Evolutionary conservation across 2,329 filamentous ascomycete species (phyloP), one percentile per base, ranked within the genome.

Genomic region (Lachnellula hyalina): DNA sequence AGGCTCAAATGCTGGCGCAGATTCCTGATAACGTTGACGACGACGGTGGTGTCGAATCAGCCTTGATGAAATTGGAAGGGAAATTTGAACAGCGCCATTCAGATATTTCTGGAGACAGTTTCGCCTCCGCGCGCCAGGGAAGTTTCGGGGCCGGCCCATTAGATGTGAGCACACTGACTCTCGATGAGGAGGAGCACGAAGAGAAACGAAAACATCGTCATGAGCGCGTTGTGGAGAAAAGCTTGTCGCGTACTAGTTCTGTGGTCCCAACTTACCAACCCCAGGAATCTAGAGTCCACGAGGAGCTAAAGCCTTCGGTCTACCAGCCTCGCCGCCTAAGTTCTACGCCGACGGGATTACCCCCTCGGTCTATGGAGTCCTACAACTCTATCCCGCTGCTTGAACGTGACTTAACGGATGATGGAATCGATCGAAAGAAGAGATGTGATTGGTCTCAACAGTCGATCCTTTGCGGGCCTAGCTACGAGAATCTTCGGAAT

Each of bases 31-130:
- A 95, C 38, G 69, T 75, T 15, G 81, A 85, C 57, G 86, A 87
- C 46, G 89, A 95, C 66, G 90, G 90, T 6, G 93, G 93, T 12
- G 85, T 97, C 25, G 94, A 97, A 67, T 91, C 92, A n/a, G 90
- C 94, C 0, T 71, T 99, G 49, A 73, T 92, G 63, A 99, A 97
- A 66, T 78, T 99, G 0, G 94, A 99, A 73, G 94, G 94, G 9
- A 93, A 84, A 62, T 94, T 86, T 63, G 80, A 86, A 67, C 84
- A 79, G 62, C 82, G 70, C 40, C 62, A 61, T 15, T 67, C 67
- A 21, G 61, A 68, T 49, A 45, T 54, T 14, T 67, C 64, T 14
- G 46, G 36, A 9, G 51, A 56, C 17, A 51, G 53, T 40, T 49
- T 58, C 23, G 19, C 49, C 25, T 15, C 41, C 25, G 56, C 47